Evolutionary conservation across 1,139 yeast species (phyloP).

Genomic region (Saccharomyces hybrid): DNA sequence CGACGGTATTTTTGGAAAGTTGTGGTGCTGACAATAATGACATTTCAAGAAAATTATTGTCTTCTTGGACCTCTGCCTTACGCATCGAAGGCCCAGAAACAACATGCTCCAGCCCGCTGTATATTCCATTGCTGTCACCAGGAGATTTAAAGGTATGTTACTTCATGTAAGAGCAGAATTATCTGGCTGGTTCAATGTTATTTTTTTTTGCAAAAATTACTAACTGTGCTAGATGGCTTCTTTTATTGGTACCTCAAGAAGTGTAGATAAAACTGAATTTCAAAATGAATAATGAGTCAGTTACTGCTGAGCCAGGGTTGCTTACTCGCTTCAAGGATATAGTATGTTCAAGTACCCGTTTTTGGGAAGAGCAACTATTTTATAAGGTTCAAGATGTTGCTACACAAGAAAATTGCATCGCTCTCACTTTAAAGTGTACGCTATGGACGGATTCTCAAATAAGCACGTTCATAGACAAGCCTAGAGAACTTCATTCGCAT

Average conservation of each 20-base stretch:
- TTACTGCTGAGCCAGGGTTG: neutral
- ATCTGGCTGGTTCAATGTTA: too few species aligned
- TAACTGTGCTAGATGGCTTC: neutral
- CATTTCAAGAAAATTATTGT: neutral
- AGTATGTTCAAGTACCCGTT: neutral
- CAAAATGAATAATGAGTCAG: neutral
- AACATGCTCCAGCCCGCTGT: neutral
- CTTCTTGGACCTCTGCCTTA: neutral
- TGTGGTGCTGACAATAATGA: neutral
- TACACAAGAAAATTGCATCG: neutral
- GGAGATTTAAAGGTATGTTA: neutral
- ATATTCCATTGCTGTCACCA: neutral
- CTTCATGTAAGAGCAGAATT: neutral
- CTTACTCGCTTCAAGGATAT: neutral
- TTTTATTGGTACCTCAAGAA: neutral
- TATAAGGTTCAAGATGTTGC: conserved; percentile 4
- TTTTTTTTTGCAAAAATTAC: neutral
- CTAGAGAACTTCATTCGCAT: conserved; percentile 8
- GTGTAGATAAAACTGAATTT: neutral
- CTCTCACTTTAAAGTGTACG: conserved; percentile 13
- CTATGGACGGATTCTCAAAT: conserved; percentile 16
- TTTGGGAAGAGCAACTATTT: conserved; percentile 15
- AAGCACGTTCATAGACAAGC: conserved; percentile 11
- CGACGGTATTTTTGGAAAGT: neutral
- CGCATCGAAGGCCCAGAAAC: neutral